Conservation (phyloP, 1,284 basidiomycete species). For the Mycosarcoma maydis region DNA sequence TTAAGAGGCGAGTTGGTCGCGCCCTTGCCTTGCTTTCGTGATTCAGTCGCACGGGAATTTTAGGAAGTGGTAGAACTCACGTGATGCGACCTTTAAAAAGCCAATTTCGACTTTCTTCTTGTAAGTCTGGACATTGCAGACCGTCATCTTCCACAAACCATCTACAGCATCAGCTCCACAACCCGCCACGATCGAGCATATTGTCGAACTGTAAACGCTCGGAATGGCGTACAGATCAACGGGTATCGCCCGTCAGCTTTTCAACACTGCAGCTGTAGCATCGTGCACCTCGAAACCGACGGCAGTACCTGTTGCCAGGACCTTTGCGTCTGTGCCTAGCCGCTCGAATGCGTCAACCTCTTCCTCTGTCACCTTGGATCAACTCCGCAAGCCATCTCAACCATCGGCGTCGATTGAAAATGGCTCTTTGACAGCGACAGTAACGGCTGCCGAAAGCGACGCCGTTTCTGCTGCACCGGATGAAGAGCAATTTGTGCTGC, state of each 20-base stretch:
- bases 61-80: constrained; percentile 6
- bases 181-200: no score
- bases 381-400: constrained; percentile 10
- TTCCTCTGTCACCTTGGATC: constrained; percentile 32
- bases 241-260: constrained; percentile 11
- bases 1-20: no score
- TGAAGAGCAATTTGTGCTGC: constrained; percentile 39
- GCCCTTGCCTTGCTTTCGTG: no score
- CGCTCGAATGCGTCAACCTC: constrained; percentile 32
- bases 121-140: constrained; percentile 3
- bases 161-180: not conserved
- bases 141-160: not conserved
- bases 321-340: constrained; percentile 14
- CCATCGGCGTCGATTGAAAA: not conserved
- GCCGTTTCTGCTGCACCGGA: not conserved
- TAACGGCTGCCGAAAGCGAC: not conserved
- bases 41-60: constrained; percentile 23
- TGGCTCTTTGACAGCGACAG: no score
- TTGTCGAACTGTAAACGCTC: not conserved
- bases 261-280: constrained; percentile 12
- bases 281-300: constrained; percentile 10
- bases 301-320: constrained; percentile 10
- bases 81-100: constrained; percentile 26
- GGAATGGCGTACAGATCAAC: constrained; percentile 24
- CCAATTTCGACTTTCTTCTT: constrained; percentile 16